phyloP scores from a whole-genome alignment of 345 rosid species.

The Citrus australasica region DNA sequence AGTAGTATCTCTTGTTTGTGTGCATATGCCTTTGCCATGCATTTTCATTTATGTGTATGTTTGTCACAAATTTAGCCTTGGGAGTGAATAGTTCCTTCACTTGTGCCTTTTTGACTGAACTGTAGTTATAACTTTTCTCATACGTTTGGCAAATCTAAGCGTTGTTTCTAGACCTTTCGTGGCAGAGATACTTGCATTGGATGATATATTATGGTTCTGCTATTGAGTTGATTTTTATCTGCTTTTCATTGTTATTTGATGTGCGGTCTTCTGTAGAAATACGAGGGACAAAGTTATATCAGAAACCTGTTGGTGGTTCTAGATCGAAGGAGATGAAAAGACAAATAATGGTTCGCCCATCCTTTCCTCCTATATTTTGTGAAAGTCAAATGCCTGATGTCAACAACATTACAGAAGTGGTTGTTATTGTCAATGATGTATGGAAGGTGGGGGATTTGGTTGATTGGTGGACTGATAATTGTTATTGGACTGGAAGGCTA shows the following conservation, averaged over 20 bases:
- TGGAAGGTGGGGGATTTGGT: conserved; percentile 70
- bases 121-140: not conserved
- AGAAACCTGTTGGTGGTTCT: conserved; percentile 8
- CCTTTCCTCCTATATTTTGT: conserved; percentile 42
- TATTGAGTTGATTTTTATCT: not conserved
- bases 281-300: conserved; percentile 31
- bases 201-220: not conserved
- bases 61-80: not conserved
- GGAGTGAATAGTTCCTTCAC: not conserved
- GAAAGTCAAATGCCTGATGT: conserved; percentile 33
- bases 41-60: not conserved
- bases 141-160: not conserved
- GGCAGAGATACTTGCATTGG: not conserved
- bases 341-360: conserved; percentile 57
- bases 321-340: conserved; percentile 13
- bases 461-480: conserved; percentile 58
- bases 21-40: not conserved
- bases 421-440: conserved; percentile 35
- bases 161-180: not conserved
- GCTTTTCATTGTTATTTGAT: conserved; percentile 1
- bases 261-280: conserved; percentile 27
- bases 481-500: conserved; percentile 62
- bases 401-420: conserved; percentile 30
- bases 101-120: not conserved
- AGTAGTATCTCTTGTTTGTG: conserved; percentile 19